phyloP scores from a whole-genome alignment of 108 stramenopile genomes.

The Ochromonas danica region DNA sequence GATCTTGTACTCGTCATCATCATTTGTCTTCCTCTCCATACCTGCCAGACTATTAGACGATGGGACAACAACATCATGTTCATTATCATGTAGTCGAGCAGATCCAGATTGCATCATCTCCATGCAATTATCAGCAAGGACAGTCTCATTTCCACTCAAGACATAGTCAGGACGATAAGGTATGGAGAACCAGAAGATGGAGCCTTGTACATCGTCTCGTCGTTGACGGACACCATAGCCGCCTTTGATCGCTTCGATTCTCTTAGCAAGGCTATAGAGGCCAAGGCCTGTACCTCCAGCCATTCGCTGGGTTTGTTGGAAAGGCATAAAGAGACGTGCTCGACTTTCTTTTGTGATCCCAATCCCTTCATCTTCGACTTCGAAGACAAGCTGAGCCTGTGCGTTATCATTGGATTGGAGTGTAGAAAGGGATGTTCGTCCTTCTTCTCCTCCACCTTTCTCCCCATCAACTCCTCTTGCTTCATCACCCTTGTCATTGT shows the following conservation, averaged over 20 bases:
- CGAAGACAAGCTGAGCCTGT: background rate
- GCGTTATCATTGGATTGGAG: background rate
- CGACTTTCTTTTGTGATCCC: background rate
- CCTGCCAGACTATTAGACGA: too few species aligned
- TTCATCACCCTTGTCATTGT: too few species aligned
- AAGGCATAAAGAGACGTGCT: constrained; percentile 9
- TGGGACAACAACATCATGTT: too few species aligned
- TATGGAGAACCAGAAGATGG: constrained; percentile 8
- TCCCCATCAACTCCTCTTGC: too few species aligned
- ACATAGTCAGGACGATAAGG: background rate
- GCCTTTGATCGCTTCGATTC: background rate
- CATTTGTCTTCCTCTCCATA: too few species aligned
- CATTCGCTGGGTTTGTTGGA: constrained; percentile 10
- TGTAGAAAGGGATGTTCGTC: too few species aligned
- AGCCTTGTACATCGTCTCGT: background rate
- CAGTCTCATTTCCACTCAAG: background rate
- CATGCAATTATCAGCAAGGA: too few species aligned
- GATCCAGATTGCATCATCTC: too few species aligned
- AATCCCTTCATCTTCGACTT: constrained; percentile 4
- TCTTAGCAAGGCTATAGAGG: background rate
- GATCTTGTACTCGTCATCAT: too few species aligned
- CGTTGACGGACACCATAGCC: background rate
- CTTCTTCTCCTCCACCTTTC: too few species aligned
- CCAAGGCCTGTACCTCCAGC: constrained; percentile 14
- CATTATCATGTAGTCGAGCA: too few species aligned